Evolutionary conservation across 2,329 filamentous ascomycete species (phyloP), one percentile per base, ranked within the genome.

Genomic region (Penicillium aurantiogriseum): DNA sequence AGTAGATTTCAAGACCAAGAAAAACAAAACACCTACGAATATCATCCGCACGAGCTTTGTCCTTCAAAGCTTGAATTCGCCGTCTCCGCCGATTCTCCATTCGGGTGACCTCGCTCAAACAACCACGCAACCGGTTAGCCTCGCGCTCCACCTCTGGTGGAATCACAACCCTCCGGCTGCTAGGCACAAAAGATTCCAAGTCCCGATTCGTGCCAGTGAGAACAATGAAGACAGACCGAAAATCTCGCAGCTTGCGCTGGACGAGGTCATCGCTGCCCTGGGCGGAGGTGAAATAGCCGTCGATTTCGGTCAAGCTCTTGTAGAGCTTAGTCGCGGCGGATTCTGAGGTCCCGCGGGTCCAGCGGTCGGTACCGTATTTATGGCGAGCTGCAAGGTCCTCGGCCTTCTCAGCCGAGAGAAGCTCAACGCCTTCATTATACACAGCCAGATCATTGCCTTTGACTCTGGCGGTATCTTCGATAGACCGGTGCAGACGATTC

Each of bases 381-480:
- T 81, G 79, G 19, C 90, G 85, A 9, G 92, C 80, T 21, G 84
- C 82, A 57, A 90, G 85, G 64, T 99, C 93, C 69, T 97, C 93
- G 17, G 89, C 87, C 58, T 88, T 87, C 74, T 99, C 94, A 0
- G 88, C 85, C 1, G 85, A 83, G 1, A 99, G 77, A 1, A 94
- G 81, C 15, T 90, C 86, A 35, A 88, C 87, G 0, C 91, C 93
- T 74, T 97, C 93, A 44, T 90, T 86, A 60, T 94, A 97, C 0
- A 91, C 83, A 0, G 86, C 83, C 53, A 87, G 79, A 69, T 97
- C 92, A 48, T 87, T 89, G 1, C 86, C 81, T 64, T 94, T 91
- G n/a, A 99, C 79, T 73, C 93, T 96, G 48, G 92, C 88, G 1
- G 92, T 96, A 63, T 97, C 93, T 5, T 90, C 87, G 60, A 97